Conservation (phyloP, 1,284 basidiomycete genomes). For the Ganoderma lingzhi region DNA sequence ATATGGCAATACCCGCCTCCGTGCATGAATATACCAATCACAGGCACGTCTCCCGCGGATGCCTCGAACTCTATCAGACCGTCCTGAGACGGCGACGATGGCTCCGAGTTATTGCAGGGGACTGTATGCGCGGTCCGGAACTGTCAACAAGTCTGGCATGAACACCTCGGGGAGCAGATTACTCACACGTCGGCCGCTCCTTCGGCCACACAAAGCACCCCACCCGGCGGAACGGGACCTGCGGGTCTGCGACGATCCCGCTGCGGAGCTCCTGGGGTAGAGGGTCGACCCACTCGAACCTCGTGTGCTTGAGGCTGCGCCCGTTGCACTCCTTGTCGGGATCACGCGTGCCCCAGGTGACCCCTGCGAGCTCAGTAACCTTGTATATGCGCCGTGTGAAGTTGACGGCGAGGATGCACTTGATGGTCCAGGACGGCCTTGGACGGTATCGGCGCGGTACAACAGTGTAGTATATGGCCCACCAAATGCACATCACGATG, state of each 20-base stretch:
- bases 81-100: background rate
- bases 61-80: conserved; percentile 32
- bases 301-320: conserved; percentile 49
- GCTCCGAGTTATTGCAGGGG: background rate
- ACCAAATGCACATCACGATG: conserved; percentile 52
- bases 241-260: conserved; percentile 49
- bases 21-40: conserved; percentile 59
- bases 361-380: conserved; percentile 60
- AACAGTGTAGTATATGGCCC: conserved; percentile 51
- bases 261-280: conserved; percentile 48
- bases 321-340: conserved; percentile 45
- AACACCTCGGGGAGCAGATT: background rate
- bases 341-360: conserved; percentile 58
- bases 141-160: background rate
- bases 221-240: conserved; percentile 51
- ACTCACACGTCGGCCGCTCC: conserved; percentile 35
- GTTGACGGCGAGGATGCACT: conserved; percentile 57
- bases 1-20: conserved; percentile 64
- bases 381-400: conserved; percentile 59
- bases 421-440: conserved; percentile 54
- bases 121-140: background rate
- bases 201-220: conserved; percentile 59
- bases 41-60: conserved; percentile 36
- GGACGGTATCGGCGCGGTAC: conserved; percentile 53
- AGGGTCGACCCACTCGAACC: conserved; percentile 57